Evolutionary conservation across 2,329 filamentous ascomycete species (phyloP).

Genomic region (Colletotrichum sp.): DNA sequence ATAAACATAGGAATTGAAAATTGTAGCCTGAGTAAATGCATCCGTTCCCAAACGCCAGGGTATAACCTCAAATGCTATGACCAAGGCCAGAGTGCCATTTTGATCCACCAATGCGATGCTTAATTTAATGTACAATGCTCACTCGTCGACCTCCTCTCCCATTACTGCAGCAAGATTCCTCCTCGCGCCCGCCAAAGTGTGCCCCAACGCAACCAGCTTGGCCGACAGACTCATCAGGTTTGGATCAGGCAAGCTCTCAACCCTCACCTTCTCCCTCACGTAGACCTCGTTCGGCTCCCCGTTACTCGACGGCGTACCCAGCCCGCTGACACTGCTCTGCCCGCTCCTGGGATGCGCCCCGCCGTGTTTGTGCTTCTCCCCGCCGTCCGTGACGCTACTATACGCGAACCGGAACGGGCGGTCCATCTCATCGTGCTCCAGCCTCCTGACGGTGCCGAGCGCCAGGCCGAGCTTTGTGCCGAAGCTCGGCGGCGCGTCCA

Average conservation of each 20-base stretch:
- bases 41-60: conserved; percentile 17
- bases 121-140: background rate
- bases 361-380: conserved; percentile 19
- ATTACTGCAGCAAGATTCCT: conserved; percentile 80
- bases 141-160: conserved; percentile 57
- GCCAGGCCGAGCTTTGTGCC: conserved; percentile 73
- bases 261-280: conserved; percentile 86
- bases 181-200: conserved; percentile 73
- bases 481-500: conserved; percentile 63
- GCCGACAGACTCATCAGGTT: conserved; percentile 82
- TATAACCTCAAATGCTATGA: conserved; percentile 22
- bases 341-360: conserved; percentile 1
- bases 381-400: conserved; percentile 27
- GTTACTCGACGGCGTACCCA: conserved; percentile 9
- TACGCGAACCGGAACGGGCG: conserved; percentile 70
- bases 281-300: conserved; percentile 65
- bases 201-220: conserved; percentile 79
- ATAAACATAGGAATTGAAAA: conserved; percentile 20
- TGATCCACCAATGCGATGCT: background rate
- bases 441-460: conserved; percentile 66
- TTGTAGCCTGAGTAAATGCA: background rate
- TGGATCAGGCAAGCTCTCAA: conserved; percentile 84
- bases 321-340: background rate
- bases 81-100: background rate
- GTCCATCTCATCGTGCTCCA: conserved; percentile 82